phyloP scores from a whole-genome alignment of 192 early-diverging fungal species.

The Chytriomyces hyalinus region DNA sequence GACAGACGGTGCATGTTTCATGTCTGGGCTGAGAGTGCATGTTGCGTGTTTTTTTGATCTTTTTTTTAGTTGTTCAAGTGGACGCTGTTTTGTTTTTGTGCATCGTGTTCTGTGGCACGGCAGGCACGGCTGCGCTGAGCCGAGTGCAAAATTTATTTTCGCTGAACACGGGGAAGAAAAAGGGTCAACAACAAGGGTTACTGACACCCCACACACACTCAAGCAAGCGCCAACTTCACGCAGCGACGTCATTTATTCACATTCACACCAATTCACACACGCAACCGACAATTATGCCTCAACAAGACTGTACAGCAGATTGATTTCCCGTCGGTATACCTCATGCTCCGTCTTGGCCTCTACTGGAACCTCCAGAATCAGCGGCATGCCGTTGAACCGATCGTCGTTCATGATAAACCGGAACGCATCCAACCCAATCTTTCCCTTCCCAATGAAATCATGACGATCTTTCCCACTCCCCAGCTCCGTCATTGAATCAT shows the following conservation, averaged over 20 bases:
- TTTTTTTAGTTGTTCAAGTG: background rate
- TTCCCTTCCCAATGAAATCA: slow-evolving; percentile 61
- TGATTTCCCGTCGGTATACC: slow-evolving; percentile 40
- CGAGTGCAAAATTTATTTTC: no score
- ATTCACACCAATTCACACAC: no score
- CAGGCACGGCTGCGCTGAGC: no score
- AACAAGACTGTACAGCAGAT: slow-evolving; percentile 41
- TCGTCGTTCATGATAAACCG: slow-evolving; percentile 59
- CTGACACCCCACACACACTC: no score
- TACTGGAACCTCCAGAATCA: slow-evolving; percentile 61
- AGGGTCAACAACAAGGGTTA: no score
- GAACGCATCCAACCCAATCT: slow-evolving; percentile 59
- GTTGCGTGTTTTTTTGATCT: background rate
- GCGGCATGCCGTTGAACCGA: slow-evolving; percentile 53
- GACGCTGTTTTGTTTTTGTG: no score
- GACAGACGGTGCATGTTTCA: slow-evolving; percentile 10
- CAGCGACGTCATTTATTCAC: no score
- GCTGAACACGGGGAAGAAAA: no score
- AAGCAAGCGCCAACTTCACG: no score
- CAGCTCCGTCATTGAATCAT: slow-evolving; percentile 56
- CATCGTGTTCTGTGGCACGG: no score
- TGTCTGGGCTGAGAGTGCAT: background rate
- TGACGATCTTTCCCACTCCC: slow-evolving; percentile 55
- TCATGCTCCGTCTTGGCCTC: slow-evolving; percentile 37
- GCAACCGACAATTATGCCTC: background rate